Conservation (phyloP, 441 rosid genomes). For the Hypseocharis bilobata region DNA sequence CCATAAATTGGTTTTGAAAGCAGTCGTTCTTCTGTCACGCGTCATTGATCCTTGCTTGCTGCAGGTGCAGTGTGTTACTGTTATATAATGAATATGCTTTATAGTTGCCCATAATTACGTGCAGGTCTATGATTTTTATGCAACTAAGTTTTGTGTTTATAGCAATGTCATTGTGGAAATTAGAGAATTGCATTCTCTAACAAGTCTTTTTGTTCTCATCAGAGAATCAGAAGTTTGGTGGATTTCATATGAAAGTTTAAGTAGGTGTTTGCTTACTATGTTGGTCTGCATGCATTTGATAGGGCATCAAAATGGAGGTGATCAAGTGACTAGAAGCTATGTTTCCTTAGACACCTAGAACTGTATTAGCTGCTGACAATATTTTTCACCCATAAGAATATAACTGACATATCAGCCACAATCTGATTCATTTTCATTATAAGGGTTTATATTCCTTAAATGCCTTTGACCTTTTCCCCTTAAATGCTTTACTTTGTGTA, state of each 20-base stretch:
- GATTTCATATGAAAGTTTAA: not conserved
- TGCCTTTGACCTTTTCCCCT: not conserved
- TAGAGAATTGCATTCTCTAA: not conserved
- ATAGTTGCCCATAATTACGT: not conserved
- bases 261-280: not conserved
- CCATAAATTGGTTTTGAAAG: not conserved
- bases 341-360: not conserved
- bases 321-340: not conserved
- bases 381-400: not conserved
- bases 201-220: not conserved
- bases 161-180: not conserved
- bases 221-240: not conserved
- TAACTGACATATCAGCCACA: not conserved
- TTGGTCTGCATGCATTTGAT: not conserved
- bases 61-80: not conserved
- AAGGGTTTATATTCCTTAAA: not conserved
- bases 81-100: not conserved
- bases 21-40: not conserved
- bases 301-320: not conserved
- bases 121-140: slow-evolving; percentile 2
- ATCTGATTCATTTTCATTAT: not conserved
- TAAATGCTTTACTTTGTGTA: slow-evolving; percentile 11
- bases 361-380: not conserved
- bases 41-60: not conserved
- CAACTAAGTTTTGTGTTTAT: not conserved